phyloP scores from a whole-genome alignment of 2,329 filamentous ascomycete genomes.

The Aspergillus hiratsukae region DNA sequence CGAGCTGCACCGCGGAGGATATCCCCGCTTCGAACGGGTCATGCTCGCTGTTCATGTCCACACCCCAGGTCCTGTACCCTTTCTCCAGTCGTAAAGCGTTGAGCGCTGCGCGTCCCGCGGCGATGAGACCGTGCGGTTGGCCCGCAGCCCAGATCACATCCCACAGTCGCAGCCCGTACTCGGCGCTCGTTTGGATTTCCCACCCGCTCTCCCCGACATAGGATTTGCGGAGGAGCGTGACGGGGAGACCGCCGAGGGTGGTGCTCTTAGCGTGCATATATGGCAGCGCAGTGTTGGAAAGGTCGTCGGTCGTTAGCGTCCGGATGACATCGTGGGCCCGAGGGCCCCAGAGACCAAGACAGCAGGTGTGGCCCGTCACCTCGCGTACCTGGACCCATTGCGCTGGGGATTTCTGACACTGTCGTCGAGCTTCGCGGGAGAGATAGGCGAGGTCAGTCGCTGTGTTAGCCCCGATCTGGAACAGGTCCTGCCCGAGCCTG shows the following conservation, averaged over 20 bases:
- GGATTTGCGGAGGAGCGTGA: constrained; percentile 53
- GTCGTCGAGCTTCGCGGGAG: constrained; percentile 48
- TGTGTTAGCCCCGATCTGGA: constrained; percentile 55
- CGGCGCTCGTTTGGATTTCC: constrained; percentile 59
- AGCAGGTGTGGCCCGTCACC: constrained; percentile 57
- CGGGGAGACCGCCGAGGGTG: constrained; percentile 53
- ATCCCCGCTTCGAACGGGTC: constrained; percentile 58
- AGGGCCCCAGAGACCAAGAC: constrained; percentile 61
- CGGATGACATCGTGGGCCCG: constrained; percentile 49
- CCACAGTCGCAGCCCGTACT: constrained; percentile 57
- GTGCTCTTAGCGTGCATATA: constrained; percentile 49
- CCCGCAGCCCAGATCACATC: constrained; percentile 55
- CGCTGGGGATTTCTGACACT: constrained; percentile 38
- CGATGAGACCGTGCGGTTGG: constrained; percentile 51
- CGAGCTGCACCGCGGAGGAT: constrained; percentile 45
- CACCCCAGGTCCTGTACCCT: constrained; percentile 54
- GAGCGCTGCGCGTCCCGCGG: constrained; percentile 56
- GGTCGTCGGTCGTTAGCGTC: constrained; percentile 26
- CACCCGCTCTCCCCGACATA: constrained; percentile 60
- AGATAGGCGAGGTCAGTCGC: constrained; percentile 54
- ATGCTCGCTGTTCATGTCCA: constrained; percentile 59
- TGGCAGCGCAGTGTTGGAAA: constrained; percentile 38
- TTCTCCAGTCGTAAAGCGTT: constrained; percentile 57
- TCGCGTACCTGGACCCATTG: constrained; percentile 53
- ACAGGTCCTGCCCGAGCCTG: constrained; percentile 43